Evolutionary conservation across 164 flowering plant species (phyloP).

Genomic region (Litsea cubeba): DNA sequence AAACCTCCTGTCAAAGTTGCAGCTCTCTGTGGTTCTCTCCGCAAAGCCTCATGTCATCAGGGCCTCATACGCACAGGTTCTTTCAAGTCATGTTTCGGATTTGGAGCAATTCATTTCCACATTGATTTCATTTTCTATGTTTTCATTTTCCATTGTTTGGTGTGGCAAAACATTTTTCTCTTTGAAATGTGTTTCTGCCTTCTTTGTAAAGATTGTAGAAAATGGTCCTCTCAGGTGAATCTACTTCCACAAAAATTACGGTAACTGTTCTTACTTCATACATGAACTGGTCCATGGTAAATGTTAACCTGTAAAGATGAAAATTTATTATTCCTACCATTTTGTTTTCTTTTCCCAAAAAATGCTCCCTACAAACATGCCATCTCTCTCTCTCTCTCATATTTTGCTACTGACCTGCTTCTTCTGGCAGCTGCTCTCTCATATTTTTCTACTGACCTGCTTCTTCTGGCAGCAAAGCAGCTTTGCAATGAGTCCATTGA

Average conservation of each 20-base stretch:
- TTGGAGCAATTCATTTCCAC: neutral
- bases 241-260: too few species aligned
- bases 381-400: too few species aligned
- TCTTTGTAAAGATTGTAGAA: neutral
- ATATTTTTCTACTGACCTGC: neutral
- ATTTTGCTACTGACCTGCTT: too few species aligned
- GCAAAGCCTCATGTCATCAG: slow-evolving; percentile 62
- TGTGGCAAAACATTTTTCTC: neutral
- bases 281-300: too few species aligned
- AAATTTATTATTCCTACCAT: too few species aligned
- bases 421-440: too few species aligned
- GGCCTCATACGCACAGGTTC: slow-evolving; percentile 77
- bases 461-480: slow-evolving; percentile 25
- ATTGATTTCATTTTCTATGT: neutral
- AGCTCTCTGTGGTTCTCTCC: slow-evolving; percentile 79
- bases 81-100: neutral
- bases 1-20: slow-evolving; percentile 53
- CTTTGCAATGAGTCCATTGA: slow-evolving; percentile 24
- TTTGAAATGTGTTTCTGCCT: neutral
- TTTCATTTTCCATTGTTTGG: neutral
- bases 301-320: too few species aligned
- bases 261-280: too few species aligned
- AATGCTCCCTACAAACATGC: too few species aligned
- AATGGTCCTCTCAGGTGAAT: neutral
- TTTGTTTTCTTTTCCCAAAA: too few species aligned